These are phyloP conservation scores for Fragaria ananassa DNA, from an alignment of 306 rosid genomes.

Conservation along the genomic window DNA sequence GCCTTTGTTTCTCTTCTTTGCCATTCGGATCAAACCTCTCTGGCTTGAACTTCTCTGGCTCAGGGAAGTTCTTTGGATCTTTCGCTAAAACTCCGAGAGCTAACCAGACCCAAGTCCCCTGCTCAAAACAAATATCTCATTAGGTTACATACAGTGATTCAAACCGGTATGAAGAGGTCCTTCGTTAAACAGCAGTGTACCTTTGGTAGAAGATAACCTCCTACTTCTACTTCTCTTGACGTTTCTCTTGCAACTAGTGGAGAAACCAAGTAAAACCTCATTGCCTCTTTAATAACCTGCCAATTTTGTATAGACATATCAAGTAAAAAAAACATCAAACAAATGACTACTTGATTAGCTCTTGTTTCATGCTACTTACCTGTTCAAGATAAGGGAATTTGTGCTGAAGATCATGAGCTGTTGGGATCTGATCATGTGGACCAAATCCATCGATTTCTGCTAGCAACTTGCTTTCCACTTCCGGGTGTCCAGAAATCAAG, in stretches of 20 bases:
- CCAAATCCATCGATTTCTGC: constrained; percentile 71
- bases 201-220: constrained; percentile 93
- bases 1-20: constrained; percentile 75
- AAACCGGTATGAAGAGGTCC: neutral
- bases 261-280: constrained; percentile 75
- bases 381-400: constrained; percentile 85
- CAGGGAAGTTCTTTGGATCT: constrained; percentile 78
- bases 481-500: constrained; percentile 75
- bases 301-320: neutral
- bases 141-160: neutral
- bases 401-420: constrained; percentile 65
- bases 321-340: neutral
- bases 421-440: constrained; percentile 46
- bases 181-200: constrained; percentile 33
- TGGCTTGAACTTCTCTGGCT: constrained; percentile 89
- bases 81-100: constrained; percentile 88
- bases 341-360: neutral
- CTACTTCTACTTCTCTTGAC: constrained; percentile 66
- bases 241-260: constrained; percentile 96
- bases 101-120: constrained; percentile 99
- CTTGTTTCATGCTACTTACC: constrained; percentile 27
- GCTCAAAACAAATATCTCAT: constrained; percentile 18
- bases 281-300: constrained; percentile 90
- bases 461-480: constrained; percentile 69
- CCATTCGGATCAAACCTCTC: constrained; percentile 80